Evolutionary conservation across 2,329 filamentous ascomycete species (phyloP), one percentile per base, ranked within the genome.

Genomic region (Ceratocystis albifundus): DNA sequence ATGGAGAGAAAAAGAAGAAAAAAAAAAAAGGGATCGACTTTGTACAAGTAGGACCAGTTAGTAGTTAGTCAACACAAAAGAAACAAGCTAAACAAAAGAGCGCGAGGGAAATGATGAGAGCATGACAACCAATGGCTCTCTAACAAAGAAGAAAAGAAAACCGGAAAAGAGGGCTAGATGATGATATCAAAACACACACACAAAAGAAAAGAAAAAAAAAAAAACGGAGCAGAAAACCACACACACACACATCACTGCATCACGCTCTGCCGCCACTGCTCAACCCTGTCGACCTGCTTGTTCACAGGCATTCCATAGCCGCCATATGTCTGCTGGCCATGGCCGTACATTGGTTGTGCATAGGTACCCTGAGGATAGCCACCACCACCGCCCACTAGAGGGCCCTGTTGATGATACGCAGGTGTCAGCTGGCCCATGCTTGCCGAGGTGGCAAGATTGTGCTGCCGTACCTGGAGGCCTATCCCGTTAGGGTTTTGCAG

Each of bases 211-310:
- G 10, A 44, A 10, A 10, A 22, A 2, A 46, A 50, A 0, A 32
- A 48, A 41, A 12, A 41, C 3, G 15, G 10, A 41, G 3, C 12
- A 41, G 10, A 3, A 41, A 15, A 4, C 36, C 36, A 41, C 36
- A 41, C 36, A 41, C 36, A 41, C 36, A 41, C 36, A 41, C 36
- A 36, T 36, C 57, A 68, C 64, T 66, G 65, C 66, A 72, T 72
- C 20, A 79, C 74, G 62, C 77, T 72, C 65, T 78, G 77, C 55
- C 77, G 73, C 77, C 77, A 79, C 65, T 75, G 74, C 68, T 79
- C 76, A 5, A 78, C 76, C 45, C 75, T 73, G 61, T 76, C 76
- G 15, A 65, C 48, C 61, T 66, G 67, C 17, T 46, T 66, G 45
- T 57, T 64, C 28, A 66, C 48, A 32, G 69, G 63, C 65, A 67